These are phyloP conservation scores for Nephelium lappaceum DNA, from an alignment of 345 rosid genomes.

Conservation along the genomic window DNA sequence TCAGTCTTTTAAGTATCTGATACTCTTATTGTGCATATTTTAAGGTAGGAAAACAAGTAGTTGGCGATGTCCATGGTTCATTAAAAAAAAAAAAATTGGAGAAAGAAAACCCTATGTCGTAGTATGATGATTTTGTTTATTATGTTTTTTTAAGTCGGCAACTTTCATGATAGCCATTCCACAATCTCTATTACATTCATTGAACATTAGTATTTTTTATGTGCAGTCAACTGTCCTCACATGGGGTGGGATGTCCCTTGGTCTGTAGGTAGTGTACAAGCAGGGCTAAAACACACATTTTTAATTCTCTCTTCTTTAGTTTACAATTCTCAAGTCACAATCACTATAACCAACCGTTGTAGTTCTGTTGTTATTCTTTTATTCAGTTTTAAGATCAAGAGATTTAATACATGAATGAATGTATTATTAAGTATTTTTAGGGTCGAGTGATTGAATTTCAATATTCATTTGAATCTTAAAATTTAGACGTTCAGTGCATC, in stretches of 20 bases:
- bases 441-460: too few species aligned
- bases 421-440: too few species aligned
- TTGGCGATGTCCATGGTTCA: neutral
- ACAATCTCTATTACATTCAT: conserved; percentile 29
- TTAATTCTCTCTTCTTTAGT: neutral
- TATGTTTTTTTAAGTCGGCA: neutral
- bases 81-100: conserved; percentile 15
- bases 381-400: neutral
- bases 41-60: conserved; percentile 14
- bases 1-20: neutral
- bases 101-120: conserved; percentile 23
- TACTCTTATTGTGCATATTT: conserved; percentile 4
- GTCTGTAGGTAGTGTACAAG: conserved; percentile 29
- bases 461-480: too few species aligned
- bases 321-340: neutral
- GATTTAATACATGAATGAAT: too few species aligned
- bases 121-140: neutral
- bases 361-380: neutral
- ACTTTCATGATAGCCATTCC: neutral
- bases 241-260: conserved; percentile 29
- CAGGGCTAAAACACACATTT: conserved; percentile 20
- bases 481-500: too few species aligned
- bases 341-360: neutral
- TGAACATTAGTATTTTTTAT: conserved; percentile 21
- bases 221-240: conserved; percentile 30